Conservation (phyloP, 176 grass and related monocot genomes). For the Zea mays region Zm-B73-REFERENCE-NAM-5.0 NC_050104.1:122334501-122335000, state of each 20-base stretch:
- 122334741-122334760: conserved; percentile 56
- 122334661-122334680: conserved; percentile 15
- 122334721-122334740: conserved; percentile 94
- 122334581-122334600: conserved; percentile 63
- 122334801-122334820: conserved; percentile 20
- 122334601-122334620: conserved; percentile 54
- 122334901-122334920: conserved; percentile 90
- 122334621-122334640: conserved; percentile 25
- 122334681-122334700: conserved; percentile 57
- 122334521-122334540: conserved; percentile 98
- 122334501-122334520: conserved; percentile 85
- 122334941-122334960: conserved; percentile 12
- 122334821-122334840: conserved; percentile 82
- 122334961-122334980: not conserved
- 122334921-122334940: conserved; percentile 57
- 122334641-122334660: not conserved
- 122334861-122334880: conserved; percentile 76
- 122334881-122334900: conserved; percentile 95
- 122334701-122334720: conserved; percentile 93
- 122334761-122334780: conserved; percentile 7
- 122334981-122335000: conserved; percentile 11
- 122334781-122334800: conserved; percentile 27
- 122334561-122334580: conserved; percentile 43
- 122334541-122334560: conserved; percentile 74
- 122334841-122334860: conserved; percentile 61